Base-by-base conservation (phyloP, 441 rosid genomes). In the Bruguiera hainesii region DNA sequence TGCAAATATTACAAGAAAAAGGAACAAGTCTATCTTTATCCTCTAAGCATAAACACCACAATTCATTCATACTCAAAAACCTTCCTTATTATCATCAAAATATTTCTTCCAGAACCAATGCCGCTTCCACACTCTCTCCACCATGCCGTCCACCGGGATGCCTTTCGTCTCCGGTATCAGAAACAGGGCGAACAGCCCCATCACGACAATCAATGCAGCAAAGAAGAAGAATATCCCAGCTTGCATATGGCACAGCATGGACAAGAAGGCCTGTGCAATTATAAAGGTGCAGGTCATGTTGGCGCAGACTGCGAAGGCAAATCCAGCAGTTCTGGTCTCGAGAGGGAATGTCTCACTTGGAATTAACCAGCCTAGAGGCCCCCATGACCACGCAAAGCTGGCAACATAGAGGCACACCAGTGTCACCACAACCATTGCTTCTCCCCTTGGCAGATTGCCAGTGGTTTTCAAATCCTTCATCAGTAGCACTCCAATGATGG, bases 381-480 rank as follows among this genome's bases (percentile, higher is more conserved):
- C 85, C 85, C 84, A 83, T 58, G 87, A 81, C 85, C 83, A 81
- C 7, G 83, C 83, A 66, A 83, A 81, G 6, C 78, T 79, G 65
- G 71, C 67, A 19, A 78, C 79, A 56, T 42, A 83, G 4, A 68
- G 4, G 30, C 85, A 78, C 55, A 78, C 78, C 4, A 81, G 66
- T 9, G 72, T 7, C 68, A 79, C 76, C 64, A 78, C 79, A 1
- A 70, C 50, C 6, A 66, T 5, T 0, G 83, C 85, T 68, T 82
- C 73, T 28, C 30, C 5, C 1, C 52, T 6, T 52, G 46, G 28
- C 31, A 83, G 64, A 5, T 68, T 39, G 18, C 78, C 78, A 0
- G 78, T 72, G 0, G 79, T 63, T 51, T 61, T 74, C 73, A 82
- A 62, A 69, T 69, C 72, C 0, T 57, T 39, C 0, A 72, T 42